Percentiles rank a stretch among this genome's conserved stretches.
Evolutionary conservation across 768 basidiomycete genomes (phyloP).

Genomic region (Wakefieldia striispora): DNA sequence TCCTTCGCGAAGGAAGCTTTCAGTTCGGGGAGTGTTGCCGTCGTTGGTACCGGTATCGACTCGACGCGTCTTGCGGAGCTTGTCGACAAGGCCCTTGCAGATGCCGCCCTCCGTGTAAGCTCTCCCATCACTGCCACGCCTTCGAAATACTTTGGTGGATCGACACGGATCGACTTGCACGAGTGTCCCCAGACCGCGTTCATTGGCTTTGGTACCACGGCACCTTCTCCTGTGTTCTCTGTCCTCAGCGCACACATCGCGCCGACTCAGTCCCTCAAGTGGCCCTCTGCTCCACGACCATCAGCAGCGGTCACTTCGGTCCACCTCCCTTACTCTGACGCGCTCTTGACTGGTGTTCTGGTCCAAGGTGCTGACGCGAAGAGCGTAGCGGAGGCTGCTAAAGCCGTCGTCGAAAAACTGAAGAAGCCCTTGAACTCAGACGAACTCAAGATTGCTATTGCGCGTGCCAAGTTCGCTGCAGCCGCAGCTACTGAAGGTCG

Average conservation of each 20-base stretch:
- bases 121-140: constrained; percentile 29
- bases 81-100: constrained; percentile 64
- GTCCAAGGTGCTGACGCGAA: constrained; percentile 66
- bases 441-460: constrained; percentile 75
- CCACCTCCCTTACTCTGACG: constrained; percentile 89
- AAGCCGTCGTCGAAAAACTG: constrained; percentile 65
- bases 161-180: constrained; percentile 68
- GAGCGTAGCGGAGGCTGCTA: constrained; percentile 65
- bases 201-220: constrained; percentile 81
- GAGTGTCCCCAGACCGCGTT: constrained; percentile 74
- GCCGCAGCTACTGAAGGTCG: constrained; percentile 69
- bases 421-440: constrained; percentile 60
- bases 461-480: constrained; percentile 85
- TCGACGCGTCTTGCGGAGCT: constrained; percentile 66
- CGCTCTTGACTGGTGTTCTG: constrained; percentile 79
- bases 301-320: constrained; percentile 69
- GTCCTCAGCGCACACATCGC: constrained; percentile 81
- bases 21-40: constrained; percentile 74
- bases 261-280: constrained; percentile 80
- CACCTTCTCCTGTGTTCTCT: constrained; percentile 68
- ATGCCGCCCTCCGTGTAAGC: constrained; percentile 31
- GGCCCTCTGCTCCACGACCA: constrained; percentile 63
- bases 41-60: constrained; percentile 86
- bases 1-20: constrained; percentile 73
- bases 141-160: constrained; percentile 76